Base-by-base conservation (phyloP, 768 basidiomycete genomes). In the Multifurca ochricompacta region DNA sequence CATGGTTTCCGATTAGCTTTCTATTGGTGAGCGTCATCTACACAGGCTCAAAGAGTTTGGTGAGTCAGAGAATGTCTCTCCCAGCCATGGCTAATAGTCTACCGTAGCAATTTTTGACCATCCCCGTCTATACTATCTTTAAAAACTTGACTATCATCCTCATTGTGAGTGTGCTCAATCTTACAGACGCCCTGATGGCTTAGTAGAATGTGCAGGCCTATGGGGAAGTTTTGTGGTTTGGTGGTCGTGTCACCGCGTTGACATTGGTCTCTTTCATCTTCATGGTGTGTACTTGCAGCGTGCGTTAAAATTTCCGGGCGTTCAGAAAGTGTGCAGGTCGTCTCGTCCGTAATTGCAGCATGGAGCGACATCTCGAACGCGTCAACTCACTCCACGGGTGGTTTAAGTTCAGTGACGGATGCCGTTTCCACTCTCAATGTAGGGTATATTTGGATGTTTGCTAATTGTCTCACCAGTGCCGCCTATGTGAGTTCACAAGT, bases 131-230 rank as follows among this genome's bases (percentile, higher is more conserved):
- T 71, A 98, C 96, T 0, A 98, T 99, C 59, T 98, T 98, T 80
- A 99, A 99, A 71, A 99, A 99, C 68, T 66, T 98, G 64, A 97
- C 96, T n/a, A 99, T 98, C 64, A 98, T 99, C 61, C 78, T 99
- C 27, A 98, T 98, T 65, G 94, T 91, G 59, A 61, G 86, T 75
- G 28, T 11, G 23, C 59, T 43, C 47, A 0, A 40, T 13, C 54
- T 32, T 42, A 25, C 18, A 52, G 39, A 13, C 44, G 48, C 21
- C 25, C 14, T 41, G 55, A 6, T 8, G 21, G 31, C 48, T 35
- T 18, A 55, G 18, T 9, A 27, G 18, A 10, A 31, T 9, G 52
- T 28, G 32, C 51, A 94, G 91, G 93, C 96, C 7, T 96, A 99
- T 66, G 96, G 96, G 35, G 96, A 98, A 72, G 88, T 96, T 6